Conservation (phyloP, 139 green algal species). For the Micractinium conductrix region DNA sequence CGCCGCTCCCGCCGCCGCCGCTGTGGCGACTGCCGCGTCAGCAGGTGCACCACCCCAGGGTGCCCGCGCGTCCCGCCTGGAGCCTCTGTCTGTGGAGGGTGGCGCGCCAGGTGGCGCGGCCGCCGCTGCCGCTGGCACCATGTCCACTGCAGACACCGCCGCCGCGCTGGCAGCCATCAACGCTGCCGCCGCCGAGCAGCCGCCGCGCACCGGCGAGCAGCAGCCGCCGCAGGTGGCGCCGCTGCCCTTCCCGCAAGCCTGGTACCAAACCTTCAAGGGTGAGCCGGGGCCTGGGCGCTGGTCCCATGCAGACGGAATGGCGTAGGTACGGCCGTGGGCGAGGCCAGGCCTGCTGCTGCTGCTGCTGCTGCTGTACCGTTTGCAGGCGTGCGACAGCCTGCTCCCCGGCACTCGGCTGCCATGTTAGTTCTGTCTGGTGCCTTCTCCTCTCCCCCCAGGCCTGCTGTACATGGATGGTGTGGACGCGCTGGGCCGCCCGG, state of each 20-base stretch:
- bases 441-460: constrained; percentile 26
- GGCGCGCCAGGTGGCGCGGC: not conserved
- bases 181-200: not conserved
- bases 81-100: not conserved
- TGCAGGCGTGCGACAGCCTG: not conserved
- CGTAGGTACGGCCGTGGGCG: too few relatives aligned
- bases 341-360: too few relatives aligned
- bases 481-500: constrained; percentile 72
- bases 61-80: not conserved
- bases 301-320: too few relatives aligned
- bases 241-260: constrained; percentile 15
- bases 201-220: not conserved
- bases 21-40: not conserved
- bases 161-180: constrained; percentile 21
- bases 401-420: not conserved
- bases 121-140: not conserved
- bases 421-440: not conserved
- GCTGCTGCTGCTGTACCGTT: not conserved
- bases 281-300: not conserved
- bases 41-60: not conserved
- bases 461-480: constrained; percentile 75
- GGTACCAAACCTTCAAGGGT: constrained; percentile 51
- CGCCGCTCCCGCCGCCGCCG: not conserved
- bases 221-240: not conserved
- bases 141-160: not conserved